Evolutionary conservation across 352 stramenopile genomes (phyloP).

Genomic region (Phytopythium cucurbitacearum): DNA sequence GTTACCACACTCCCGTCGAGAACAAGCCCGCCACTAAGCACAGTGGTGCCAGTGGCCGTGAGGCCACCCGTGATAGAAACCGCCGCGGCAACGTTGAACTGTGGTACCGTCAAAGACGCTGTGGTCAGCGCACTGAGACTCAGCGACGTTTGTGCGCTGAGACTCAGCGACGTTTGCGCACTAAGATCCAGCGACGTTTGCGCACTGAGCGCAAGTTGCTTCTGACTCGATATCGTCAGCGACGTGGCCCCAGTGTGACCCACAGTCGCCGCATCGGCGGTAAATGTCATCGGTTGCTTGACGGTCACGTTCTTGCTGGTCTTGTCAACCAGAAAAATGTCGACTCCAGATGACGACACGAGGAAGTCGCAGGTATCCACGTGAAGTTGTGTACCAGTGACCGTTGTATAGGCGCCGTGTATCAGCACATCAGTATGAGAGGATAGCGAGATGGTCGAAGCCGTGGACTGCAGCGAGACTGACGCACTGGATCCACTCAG

Average conservation of each 20-base stretch:
- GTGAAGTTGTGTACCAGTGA: conserved; percentile 36
- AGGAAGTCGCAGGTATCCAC: conserved; percentile 27
- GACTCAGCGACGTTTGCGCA: too few relatives aligned
- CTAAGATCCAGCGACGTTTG: too few relatives aligned
- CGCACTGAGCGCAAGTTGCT: too few relatives aligned
- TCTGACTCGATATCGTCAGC: too few relatives aligned
- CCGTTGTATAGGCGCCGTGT: conserved; percentile 29
- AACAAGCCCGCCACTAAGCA: conserved; percentile 8
- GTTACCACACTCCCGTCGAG: neutral
- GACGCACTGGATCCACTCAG: conserved; percentile 27
- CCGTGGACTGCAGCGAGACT: conserved; percentile 36
- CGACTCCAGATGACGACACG: too few relatives aligned
- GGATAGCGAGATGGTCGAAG: conserved; percentile 35
- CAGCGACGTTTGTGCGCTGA: too few relatives aligned
- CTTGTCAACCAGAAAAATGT: too few relatives aligned
- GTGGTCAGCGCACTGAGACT: too few relatives aligned
- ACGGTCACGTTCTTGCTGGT: too few relatives aligned
- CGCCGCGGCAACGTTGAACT: neutral
- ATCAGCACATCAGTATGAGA: conserved; percentile 37
- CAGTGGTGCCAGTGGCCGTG: conserved; percentile 9
- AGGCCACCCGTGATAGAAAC: neutral
- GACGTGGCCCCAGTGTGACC: too few relatives aligned
- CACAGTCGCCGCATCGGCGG: too few relatives aligned
- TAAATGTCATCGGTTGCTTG: too few relatives aligned
- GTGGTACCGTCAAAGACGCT: neutral